Conservation (phyloP, 805 yeast genomes). For the Barnettozyma vustinii region DNA sequence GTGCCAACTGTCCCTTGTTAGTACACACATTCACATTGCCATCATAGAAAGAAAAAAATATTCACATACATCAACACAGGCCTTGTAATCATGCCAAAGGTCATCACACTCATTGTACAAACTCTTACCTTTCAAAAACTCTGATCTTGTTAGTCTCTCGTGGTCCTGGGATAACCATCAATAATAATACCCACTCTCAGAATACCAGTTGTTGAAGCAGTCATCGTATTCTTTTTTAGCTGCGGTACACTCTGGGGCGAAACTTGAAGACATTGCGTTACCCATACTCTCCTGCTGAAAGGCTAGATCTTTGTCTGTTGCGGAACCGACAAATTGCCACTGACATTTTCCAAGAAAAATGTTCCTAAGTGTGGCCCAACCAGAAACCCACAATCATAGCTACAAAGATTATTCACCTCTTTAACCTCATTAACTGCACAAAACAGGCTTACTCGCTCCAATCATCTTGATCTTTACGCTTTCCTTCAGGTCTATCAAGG, state of each 20-base stretch:
- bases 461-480: constrained; percentile 5
- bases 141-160: constrained; percentile 16
- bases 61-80: constrained; percentile 63
- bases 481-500: constrained; percentile 16
- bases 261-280: constrained; percentile 72
- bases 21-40: background rate
- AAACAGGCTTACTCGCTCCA: constrained; percentile 18
- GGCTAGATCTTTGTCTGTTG: no score
- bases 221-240: constrained; percentile 82
- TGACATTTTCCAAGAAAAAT: background rate
- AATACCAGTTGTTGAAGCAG: constrained; percentile 93
- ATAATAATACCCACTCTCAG: constrained; percentile 50
- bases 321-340: background rate
- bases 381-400: no score
- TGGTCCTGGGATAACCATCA: background rate
- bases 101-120: constrained; percentile 85
- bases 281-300: constrained; percentile 44
- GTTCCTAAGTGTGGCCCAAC: background rate
- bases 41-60: background rate
- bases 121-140: constrained; percentile 52
- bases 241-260: constrained; percentile 95
- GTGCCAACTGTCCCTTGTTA: constrained; percentile 32
- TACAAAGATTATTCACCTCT: no score
- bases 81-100: constrained; percentile 81
- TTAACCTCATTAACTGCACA: background rate